A percentile compares a stretch with the other conserved stretches of the same genome.
Evolutionary conservation across 106 monocot species (phyloP).

Genomic region (Gastrodia elata): DNA sequence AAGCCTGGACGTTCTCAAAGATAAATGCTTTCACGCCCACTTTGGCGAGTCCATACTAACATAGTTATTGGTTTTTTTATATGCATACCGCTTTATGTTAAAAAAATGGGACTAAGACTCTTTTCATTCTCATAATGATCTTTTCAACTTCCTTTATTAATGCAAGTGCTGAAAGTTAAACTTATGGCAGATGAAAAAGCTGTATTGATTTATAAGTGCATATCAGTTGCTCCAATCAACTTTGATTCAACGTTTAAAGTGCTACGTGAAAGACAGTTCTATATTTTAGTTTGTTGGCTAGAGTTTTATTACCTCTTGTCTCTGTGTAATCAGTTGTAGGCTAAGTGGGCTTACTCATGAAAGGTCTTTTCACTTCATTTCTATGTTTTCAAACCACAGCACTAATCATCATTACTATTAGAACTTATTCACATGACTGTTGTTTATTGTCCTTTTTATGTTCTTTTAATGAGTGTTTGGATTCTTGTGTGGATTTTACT

Average conservation of each 20-base stretch:
- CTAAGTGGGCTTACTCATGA: not conserved
- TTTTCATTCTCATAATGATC: not conserved
- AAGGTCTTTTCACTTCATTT: not conserved
- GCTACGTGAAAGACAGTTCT: not conserved
- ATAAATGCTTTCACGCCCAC: not conserved
- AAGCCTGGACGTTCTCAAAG: not conserved
- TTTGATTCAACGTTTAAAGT: not conserved
- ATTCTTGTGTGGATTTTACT: not conserved
- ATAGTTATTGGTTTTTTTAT: not conserved
- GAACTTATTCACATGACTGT: not conserved
- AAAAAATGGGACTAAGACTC: not conserved
- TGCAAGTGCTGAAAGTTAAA: not conserved
- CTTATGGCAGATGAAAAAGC: not conserved
- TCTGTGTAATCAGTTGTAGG: not conserved
- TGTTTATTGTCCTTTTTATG: not conserved
- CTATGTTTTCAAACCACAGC: not conserved
- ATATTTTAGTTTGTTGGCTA: not conserved
- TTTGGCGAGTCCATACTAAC: not conserved
- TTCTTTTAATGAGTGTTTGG: not conserved
- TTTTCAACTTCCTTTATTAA: not conserved
- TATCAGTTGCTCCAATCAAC: not conserved
- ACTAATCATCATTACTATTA: too few species aligned
- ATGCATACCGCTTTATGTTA: not conserved
- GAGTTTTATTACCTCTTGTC: not conserved
- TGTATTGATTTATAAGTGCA: not conserved